Base-by-base conservation (phyloP, 1,284 basidiomycete species). In the Malassezia nana region DNA sequence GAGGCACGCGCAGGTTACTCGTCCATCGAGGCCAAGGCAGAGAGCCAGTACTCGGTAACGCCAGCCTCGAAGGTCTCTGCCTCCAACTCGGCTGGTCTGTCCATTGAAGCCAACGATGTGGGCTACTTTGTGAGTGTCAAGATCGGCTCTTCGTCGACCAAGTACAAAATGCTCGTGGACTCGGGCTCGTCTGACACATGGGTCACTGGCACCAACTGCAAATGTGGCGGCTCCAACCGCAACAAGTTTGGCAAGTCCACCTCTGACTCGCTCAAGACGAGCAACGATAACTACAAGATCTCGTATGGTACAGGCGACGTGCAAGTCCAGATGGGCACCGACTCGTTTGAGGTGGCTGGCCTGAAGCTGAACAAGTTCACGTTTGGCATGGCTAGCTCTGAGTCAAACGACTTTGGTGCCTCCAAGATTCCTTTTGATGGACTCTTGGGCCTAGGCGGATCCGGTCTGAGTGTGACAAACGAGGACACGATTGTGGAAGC, bases 141-240 rank as follows among this genome's bases (percentile, higher is more conserved):
- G 71, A 81, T 90, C 59, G 87, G 87, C 32, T 85, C 83, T 3
- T 85, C 85, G n/a, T 80, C 84, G 1, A 77, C 75, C 38, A 75
- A 82, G 63, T 90, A 86, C 75, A 77, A 79, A 29, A 75, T 91
- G 66, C 79, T 90, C 46, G 62, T 73, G 50, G 88, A 91, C 76
- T 85, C 85, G 24, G 89, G 88, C 29, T 87, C 84, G 7, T 83
- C 86, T 13, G 88, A 91, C 72, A 78, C 87, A 33, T 91, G 88
- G 86, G 62, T 72, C 6, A 59, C 66, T 0, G 57, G 57, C 50
- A 56, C 60, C 8, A 28, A 54, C 6, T 73, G 71, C 46, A 38
- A 30, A 2, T 72, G 69, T 28, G 50, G 52, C 29, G 57, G 60
- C 0, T 45, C 46, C 12, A 52, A 51, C 12, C 86, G 89, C 70